Conservation (phyloP, 2,329 filamentous ascomycete species). For the Arthrobotrys conoides region DNA sequence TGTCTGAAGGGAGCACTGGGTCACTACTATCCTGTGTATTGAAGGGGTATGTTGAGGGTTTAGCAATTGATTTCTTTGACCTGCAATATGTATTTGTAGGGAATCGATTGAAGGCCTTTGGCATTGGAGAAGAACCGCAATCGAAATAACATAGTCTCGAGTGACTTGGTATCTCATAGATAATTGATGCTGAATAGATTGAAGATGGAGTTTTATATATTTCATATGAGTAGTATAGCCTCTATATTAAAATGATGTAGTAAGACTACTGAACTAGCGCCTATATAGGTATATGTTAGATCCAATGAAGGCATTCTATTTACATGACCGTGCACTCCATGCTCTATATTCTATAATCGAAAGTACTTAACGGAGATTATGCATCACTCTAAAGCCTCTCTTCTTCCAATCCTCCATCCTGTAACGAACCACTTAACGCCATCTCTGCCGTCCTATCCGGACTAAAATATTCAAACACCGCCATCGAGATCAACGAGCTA, state of each 20-base stretch:
- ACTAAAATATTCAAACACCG: constrained; percentile 60
- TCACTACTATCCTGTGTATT: background rate
- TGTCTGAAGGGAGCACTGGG: background rate
- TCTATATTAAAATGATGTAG: background rate
- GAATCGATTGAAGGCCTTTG: background rate
- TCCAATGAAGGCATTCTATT: background rate
- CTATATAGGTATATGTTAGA: background rate
- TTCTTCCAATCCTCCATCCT: constrained; percentile 12
- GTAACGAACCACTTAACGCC: background rate
- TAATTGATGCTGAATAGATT: too few relatives aligned
- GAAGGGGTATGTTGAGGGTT: background rate
- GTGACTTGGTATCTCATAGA: too few relatives aligned
- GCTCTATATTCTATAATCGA: constrained; percentile 4
- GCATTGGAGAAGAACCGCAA: background rate
- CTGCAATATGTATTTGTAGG: background rate
- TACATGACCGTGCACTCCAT: constrained; percentile 4
- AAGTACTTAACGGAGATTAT: background rate
- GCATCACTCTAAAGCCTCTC: constrained; percentile 28
- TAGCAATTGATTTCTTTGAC: background rate
- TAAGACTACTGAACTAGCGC: background rate
- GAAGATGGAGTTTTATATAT: too few relatives aligned
- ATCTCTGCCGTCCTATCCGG: constrained; percentile 44
- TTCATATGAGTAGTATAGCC: background rate
- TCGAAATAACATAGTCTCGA: too few relatives aligned
- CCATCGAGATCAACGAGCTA: constrained; percentile 58